phyloP scores from a whole-genome alignment of 2,329 filamentous ascomycete genomes.

The Claviceps cyperi region DNA sequence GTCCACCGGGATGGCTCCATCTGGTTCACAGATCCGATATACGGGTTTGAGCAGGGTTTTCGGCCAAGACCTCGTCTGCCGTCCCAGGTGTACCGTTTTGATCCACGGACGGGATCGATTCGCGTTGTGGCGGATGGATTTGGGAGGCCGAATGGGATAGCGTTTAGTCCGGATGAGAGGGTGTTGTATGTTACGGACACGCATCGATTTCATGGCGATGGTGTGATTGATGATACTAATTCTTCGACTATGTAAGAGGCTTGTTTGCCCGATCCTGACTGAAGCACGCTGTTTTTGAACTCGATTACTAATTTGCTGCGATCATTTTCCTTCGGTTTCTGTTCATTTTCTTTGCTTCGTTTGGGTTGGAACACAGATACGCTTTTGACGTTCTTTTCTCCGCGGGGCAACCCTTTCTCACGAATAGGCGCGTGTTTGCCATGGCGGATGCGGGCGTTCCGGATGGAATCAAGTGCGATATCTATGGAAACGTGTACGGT shows the following conservation, averaged over 20 bases:
- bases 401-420: constrained; percentile 23
- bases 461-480: constrained; percentile 31
- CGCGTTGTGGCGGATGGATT: constrained; percentile 33
- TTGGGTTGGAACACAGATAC: constrained; percentile 12
- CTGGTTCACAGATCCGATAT: constrained; percentile 36
- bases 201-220: constrained; percentile 19
- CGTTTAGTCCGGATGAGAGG: constrained; percentile 30
- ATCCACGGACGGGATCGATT: constrained; percentile 22
- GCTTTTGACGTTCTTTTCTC: constrained; percentile 19
- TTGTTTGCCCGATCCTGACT: background rate
- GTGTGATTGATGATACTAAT: constrained; percentile 14
- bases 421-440: constrained; percentile 35
- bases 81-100: constrained; percentile 33
- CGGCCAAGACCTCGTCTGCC: constrained; percentile 28
- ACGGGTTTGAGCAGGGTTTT: constrained; percentile 33
- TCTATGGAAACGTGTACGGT: constrained; percentile 32
- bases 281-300: background rate
- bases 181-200: constrained; percentile 32
- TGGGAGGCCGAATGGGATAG: constrained; percentile 29
- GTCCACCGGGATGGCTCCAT: constrained; percentile 26
- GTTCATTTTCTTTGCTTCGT: no score
- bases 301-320: no score
- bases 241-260: constrained; percentile 14
- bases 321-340: no score
- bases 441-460: constrained; percentile 33